Conservation (phyloP, 306 rosid genomes). For the Castanopsis chinensis region DNA sequence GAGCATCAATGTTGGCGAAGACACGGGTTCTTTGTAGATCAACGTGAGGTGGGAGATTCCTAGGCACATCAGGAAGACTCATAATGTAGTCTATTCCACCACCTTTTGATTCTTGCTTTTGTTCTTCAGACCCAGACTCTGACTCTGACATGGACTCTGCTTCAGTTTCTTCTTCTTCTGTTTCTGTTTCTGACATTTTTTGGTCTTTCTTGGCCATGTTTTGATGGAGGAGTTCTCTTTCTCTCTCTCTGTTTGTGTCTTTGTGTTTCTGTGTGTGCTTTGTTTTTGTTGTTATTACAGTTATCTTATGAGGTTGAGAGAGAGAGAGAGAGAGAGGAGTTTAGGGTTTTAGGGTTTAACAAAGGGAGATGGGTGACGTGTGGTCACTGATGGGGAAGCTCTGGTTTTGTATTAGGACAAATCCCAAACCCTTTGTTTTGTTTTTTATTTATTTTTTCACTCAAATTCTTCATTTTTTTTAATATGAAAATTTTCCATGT, state of each 20-base stretch:
- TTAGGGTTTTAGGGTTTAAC: not conserved
- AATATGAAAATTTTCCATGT: too few relatives aligned
- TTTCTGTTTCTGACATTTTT: conserved; percentile 25
- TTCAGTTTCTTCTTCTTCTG: conserved; percentile 16
- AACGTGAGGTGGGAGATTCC: conserved; percentile 39
- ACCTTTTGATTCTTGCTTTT: not conserved
- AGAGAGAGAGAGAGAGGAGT: not conserved
- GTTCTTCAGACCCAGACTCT: not conserved
- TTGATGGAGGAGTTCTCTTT: not conserved
- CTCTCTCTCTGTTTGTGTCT: not conserved
- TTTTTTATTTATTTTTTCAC: too few relatives aligned
- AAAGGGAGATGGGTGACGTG: not conserved
- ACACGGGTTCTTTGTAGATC: conserved; percentile 43
- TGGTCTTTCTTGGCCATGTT: conserved; percentile 26
- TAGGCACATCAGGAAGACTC: conserved; percentile 42
- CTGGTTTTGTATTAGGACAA: too few relatives aligned
- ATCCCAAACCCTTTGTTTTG: too few relatives aligned
- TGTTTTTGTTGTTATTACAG: not conserved
- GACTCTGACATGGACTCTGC: not conserved
- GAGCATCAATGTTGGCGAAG: conserved; percentile 46
- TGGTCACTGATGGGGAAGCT: not conserved
- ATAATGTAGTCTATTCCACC: conserved; percentile 41
- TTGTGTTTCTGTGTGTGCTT: not conserved
- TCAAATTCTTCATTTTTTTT: too few relatives aligned
- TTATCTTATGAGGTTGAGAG: not conserved